Conservation (phyloP, 139 green algal species). For the Limnomonas spitsbergensis region DNA sequence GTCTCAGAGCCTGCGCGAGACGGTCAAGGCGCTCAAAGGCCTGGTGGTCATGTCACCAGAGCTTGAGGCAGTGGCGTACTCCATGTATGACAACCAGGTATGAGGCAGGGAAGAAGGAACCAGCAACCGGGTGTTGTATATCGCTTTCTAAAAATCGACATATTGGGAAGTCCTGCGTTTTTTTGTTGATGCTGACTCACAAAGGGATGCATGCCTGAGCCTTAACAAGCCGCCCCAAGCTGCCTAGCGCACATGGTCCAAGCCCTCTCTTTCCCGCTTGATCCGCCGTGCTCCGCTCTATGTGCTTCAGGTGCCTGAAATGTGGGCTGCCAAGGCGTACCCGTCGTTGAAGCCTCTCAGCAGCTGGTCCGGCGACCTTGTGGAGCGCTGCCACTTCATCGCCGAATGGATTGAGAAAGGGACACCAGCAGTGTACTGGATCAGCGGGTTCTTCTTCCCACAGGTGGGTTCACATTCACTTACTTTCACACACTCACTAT, state of each 20-base stretch:
- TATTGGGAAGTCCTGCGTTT: neutral
- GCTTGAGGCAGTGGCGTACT: slow-evolving; percentile 67
- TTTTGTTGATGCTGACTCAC: neutral
- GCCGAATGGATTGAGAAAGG: slow-evolving; percentile 61
- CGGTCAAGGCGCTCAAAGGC: slow-evolving; percentile 66
- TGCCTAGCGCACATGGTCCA: too few relatives aligned
- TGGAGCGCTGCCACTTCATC: slow-evolving; percentile 73
- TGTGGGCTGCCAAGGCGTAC: slow-evolving; percentile 80
- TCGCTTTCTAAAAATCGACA: too few relatives aligned
- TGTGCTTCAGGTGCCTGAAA: slow-evolving; percentile 62
- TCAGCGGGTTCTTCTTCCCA: slow-evolving; percentile 87
- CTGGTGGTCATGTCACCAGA: slow-evolving; percentile 76
- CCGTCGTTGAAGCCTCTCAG: slow-evolving; percentile 81
- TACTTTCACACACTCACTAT: too few relatives aligned
- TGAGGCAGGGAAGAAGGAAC: neutral
- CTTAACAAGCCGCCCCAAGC: too few relatives aligned
- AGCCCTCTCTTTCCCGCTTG: too few relatives aligned
- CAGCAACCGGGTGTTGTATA: neutral
- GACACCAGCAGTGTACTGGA: slow-evolving; percentile 70
- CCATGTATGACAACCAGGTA: slow-evolving; percentile 79
- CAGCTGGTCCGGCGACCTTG: slow-evolving; percentile 72
- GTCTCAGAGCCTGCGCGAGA: slow-evolving; percentile 42
- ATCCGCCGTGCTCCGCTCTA: too few relatives aligned
- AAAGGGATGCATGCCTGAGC: too few relatives aligned
- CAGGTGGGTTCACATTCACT: slow-evolving; percentile 62